Base-by-base conservation (phyloP, 768 basidiomycete genomes). In the Hypsizygus marmoreus region DNA sequence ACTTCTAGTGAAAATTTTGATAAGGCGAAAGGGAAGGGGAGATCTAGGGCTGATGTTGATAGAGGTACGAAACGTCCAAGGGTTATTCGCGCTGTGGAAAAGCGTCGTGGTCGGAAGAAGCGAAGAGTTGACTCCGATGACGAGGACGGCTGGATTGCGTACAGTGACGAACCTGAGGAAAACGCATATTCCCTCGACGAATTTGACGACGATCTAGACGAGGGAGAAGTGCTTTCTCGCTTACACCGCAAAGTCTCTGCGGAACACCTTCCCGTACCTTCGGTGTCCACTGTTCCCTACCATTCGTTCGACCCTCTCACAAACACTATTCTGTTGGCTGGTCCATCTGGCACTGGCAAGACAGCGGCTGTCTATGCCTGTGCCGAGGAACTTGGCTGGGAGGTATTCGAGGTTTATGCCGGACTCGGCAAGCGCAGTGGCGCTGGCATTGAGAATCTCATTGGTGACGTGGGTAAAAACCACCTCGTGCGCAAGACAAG, bases 361-460 rank as follows among this genome's bases (percentile, higher is more conserved):
- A 95, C 93, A 4, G 85, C 91, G 1, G 80, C 91, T 16, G 87
- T 97, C 2, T 94, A 97, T 66, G 94, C 95, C 0, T 95, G 93
- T 59, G 92, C 94, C 4, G 81, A 84, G 43, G 95, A 99, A 67
- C 74, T 99, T 25, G 91, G 86, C 11, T 99, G 91, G 91, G 91
- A 95, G 39, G 82, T 98, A 10, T 97, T 97, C 59, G 97, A 99
- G 64, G 93, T 98, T 10, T 88, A 94, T 67, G 91, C 97, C 19
- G 97, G 97, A 2, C 84, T 95, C 40, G 94, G 94, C n/a, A 88
- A 81, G 58, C 81, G 97, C 26, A 88, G 81, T 49, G 90, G 88
- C 5, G 73, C 82, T 19, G 89, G 82, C 56, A 70, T 99, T 53
- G 82, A 86, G 45, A 75, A 77, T 46, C 75, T 94, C 51, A 81